Base-by-base conservation (phyloP, 345 rosid species). In the Gossypium longicalyx region DNA sequence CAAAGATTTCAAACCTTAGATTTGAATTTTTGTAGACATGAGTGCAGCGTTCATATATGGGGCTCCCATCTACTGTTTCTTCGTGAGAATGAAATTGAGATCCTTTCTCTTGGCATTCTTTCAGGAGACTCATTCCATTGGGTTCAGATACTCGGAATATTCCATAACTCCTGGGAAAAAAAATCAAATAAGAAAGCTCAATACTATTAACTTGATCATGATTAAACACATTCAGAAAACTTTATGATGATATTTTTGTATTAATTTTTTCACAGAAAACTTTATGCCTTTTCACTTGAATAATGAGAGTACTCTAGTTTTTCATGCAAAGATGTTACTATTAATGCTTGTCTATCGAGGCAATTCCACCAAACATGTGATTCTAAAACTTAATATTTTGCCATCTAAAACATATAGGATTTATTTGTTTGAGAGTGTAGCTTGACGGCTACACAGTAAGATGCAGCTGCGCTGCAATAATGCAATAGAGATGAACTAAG, bases 1-100 rank as follows among this genome's bases (percentile, higher is more conserved):
- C 97, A 71, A 91, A 91, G 77, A 91, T 90, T 84, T 94, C 96
- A 19, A 94, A 90, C 84, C 98, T 86, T 60, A 91, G 86, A 87
- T 91, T 90, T 12, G 92, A 87, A 77, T 94, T 94, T 67, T 70
- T 90, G 87, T 86, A 91, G 71, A 94, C 93, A 67, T 94, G 90
- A 53, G 87, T 81, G 83, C 98, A 91, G 73, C 85, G 85, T 76
- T 91, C 86, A 20, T 89, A 91, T 52, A 94, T 73, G 12, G 86
- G 89, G 81, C 80, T 79, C 67, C 97, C 98, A 53, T 88, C 89
- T n/a, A 77, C 83, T 56, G 93, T 81, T 79, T 90, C 98, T n/a
- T 78, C 52, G 77, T 93, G 98, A 47, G 76, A 72, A 79, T 94
- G 98, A 78, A 94, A 94, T 73, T 92, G 69, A 61, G 45, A 70